Base-by-base conservation (phyloP, 2,329 filamentous ascomycete genomes). In the Atkinsonella texensis region DNA sequence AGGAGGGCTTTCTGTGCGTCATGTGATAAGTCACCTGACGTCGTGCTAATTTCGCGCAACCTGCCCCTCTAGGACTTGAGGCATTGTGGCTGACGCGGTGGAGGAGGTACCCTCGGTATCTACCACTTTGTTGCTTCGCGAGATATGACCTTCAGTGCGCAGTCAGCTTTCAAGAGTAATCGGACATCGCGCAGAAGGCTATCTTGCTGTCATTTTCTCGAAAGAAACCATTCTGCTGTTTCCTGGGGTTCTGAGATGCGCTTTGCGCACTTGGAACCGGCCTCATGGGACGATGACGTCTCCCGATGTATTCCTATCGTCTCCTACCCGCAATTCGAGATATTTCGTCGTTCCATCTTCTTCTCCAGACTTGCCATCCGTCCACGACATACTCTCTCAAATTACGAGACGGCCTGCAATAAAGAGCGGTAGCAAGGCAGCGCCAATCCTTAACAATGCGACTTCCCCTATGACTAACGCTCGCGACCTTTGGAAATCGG, bases 281-380 rank as follows among this genome's bases (percentile, higher is more conserved):
- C 53, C 54, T 32, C 55, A 53, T 49, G 55, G 59, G 53, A 56
- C 55, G 35, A 70, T 70, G 68, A 55, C 61, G 48, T 65, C 66
- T 48, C 58, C 65, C 50, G 60, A 66, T 49, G 61, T 57, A 44
- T 65, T 66, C 52, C 54, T 58, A 28, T 62, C 69, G 51, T 62
- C 63, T 50, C 56, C 62, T 46, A 46, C 60, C 54, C 58, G 64
- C 52, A 64, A 58, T 48, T 55, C 65, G 61, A 67, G 56, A 57
- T 65, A 42, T 52, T 54, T 63, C 51, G 59, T 66, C 17, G 55
- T 54, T 13, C 44, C 60, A 9, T 76, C 76, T 0, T 79, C 76
- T 0, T 80, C 77, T 4, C 76, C 77, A n/a, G 70, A 69, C n/a
- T 62, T 81, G 0, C 79, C 79, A 3, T 71, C 77, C 0, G 62